phyloP scores from a whole-genome alignment of 1,284 basidiomycete genomes.

The Puccinia horiana region DNA sequence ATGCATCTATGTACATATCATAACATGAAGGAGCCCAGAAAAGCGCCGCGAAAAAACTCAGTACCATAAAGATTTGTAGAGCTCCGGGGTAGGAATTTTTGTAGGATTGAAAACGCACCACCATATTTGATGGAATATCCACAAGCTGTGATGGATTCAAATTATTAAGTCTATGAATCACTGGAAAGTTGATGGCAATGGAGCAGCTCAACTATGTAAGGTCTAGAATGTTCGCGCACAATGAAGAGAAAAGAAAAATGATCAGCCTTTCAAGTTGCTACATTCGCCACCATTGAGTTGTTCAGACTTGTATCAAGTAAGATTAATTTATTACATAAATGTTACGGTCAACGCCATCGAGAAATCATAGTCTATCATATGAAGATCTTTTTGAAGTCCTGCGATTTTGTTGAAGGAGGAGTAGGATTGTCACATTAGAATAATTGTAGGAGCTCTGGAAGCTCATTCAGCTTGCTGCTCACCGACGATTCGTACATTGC shows the following conservation, averaged over 20 bases:
- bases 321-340: neutral
- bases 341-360: conserved; percentile 4
- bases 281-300: neutral
- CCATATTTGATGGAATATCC: neutral
- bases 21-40: neutral
- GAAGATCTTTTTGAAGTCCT: conserved; percentile 26
- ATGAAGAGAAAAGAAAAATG: neutral
- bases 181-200: neutral
- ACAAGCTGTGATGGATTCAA: neutral
- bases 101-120: neutral
- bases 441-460: too few relatives aligned
- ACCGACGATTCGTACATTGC: conserved; percentile 26
- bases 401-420: too few relatives aligned
- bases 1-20: neutral
- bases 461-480: too few relatives aligned
- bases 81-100: neutral
- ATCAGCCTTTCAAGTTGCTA: neutral
- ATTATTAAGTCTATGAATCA: neutral
- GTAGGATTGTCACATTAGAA: too few relatives aligned
- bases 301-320: neutral
- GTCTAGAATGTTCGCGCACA: neutral
- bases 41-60: too few relatives aligned
- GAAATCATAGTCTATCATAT: conserved; percentile 10
- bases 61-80: too few relatives aligned
- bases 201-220: neutral